A percentile compares a stretch with the other conserved stretches of the same genome.
Conservation (phyloP, 257 asterid genomes). For the Forsythia suspensa region DNA sequence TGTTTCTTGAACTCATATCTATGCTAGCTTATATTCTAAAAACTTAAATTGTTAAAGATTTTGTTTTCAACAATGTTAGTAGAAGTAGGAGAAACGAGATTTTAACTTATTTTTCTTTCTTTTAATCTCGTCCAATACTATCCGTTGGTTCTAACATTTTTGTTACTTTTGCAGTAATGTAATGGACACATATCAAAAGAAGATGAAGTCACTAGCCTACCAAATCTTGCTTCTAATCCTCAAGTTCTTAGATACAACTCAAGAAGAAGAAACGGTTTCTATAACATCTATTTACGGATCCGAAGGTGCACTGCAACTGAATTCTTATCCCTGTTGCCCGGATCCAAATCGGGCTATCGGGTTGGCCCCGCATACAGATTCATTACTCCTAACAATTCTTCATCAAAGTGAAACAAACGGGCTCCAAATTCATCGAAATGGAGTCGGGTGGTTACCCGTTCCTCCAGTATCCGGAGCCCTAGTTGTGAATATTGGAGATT, state of each 20-base stretch:
- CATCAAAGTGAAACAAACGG: slow-evolving; percentile 69
- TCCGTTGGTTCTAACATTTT: not conserved
- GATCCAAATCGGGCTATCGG: slow-evolving; percentile 71
- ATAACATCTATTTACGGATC: slow-evolving; percentile 28
- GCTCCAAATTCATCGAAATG: slow-evolving; percentile 58
- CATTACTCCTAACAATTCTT: slow-evolving; percentile 66
- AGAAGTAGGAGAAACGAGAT: too few species aligned
- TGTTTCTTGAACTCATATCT: too few species aligned
- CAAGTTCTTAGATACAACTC: slow-evolving; percentile 39
- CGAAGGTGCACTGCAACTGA: slow-evolving; percentile 63
- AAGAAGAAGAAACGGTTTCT: slow-evolving; percentile 19
- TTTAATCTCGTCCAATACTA: not conserved
- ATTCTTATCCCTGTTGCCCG: slow-evolving; percentile 85
- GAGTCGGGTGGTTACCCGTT: slow-evolving; percentile 51
- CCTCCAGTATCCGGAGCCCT: slow-evolving; percentile 52
- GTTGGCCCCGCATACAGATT: slow-evolving; percentile 81
- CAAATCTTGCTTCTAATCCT: slow-evolving; percentile 45
- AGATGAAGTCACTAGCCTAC: slow-evolving; percentile 58
- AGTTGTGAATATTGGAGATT: slow-evolving; percentile 67
- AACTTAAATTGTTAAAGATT: not conserved
- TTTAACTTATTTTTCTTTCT: too few species aligned
- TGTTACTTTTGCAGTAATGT: slow-evolving; percentile 37
- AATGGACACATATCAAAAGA: slow-evolving; percentile 64
- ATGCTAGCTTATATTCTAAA: not conserved
- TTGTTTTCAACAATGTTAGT: too few species aligned